These are phyloP conservation scores for Tolypocladium sp. DNA, from an alignment of 2,329 filamentous ascomycete genomes.

Conservation along the genomic window DNA sequence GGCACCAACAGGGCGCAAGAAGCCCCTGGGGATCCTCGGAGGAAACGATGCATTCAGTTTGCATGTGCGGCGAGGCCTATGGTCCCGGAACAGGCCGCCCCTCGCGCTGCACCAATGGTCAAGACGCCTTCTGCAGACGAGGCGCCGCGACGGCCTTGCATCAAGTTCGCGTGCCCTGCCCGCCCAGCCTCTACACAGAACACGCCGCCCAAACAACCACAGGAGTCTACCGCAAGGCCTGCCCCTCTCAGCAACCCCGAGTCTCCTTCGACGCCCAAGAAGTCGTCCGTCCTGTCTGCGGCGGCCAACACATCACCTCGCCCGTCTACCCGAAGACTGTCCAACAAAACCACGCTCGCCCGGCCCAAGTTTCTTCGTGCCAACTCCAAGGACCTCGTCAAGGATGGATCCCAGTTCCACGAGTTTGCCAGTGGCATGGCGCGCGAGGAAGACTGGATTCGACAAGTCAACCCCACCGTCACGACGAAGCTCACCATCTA, in stretches of 20 bases:
- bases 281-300: slow-evolving; percentile 12
- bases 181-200: slow-evolving; percentile 35
- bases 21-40: slow-evolving; percentile 24
- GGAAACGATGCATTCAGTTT: slow-evolving; percentile 88
- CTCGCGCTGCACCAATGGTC: slow-evolving; percentile 20
- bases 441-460: slow-evolving; percentile 86
- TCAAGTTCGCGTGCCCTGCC: slow-evolving; percentile 68
- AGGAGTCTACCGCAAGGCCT: slow-evolving; percentile 2
- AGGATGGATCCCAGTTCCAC: slow-evolving; percentile 63
- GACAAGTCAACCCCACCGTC: slow-evolving; percentile 53
- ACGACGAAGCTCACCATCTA: slow-evolving; percentile 72
- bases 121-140: slow-evolving; percentile 25
- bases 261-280: slow-evolving; percentile 22
- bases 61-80: slow-evolving; percentile 64
- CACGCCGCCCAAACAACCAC: slow-evolving; percentile 20
- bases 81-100: slow-evolving; percentile 29
- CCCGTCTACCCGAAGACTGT: slow-evolving; percentile 6
- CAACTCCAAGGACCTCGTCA: slow-evolving; percentile 38
- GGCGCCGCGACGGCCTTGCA: slow-evolving; percentile 47
- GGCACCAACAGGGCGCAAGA: slow-evolving; percentile 31
- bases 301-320: slow-evolving; percentile 14
- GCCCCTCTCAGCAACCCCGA: slow-evolving; percentile 10
- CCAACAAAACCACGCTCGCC: slow-evolving; percentile 12
- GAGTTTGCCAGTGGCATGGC: slow-evolving; percentile 81
- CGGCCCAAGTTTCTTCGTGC: slow-evolving; percentile 41